Conservation (phyloP, 1,139 yeast genomes). For the Saccharomycopsis crataegensis region DNA sequence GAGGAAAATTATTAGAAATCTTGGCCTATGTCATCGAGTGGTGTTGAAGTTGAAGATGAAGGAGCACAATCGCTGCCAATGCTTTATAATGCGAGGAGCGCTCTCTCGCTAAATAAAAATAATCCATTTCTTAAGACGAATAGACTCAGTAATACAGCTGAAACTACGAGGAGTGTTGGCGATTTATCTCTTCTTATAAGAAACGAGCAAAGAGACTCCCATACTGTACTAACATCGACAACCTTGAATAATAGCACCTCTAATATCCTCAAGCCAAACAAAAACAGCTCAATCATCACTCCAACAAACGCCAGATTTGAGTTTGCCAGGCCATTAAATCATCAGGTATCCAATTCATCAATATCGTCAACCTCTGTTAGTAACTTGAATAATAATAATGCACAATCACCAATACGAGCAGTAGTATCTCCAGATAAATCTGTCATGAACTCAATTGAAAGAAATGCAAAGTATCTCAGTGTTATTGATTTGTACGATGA, state of each 20-base stretch:
- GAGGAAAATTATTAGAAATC: too few species aligned
- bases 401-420: slow-evolving; percentile 6
- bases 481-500: slow-evolving; percentile 19
- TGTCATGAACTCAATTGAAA: neutral
- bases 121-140: neutral
- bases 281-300: neutral
- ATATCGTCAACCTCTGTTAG: slow-evolving; percentile 10
- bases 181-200: neutral
- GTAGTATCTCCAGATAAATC: slow-evolving; percentile 8
- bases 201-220: neutral
- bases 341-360: slow-evolving; percentile 1
- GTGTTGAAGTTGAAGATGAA: neutral
- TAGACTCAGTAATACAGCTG: neutral
- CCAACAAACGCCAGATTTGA: slow-evolving; percentile 8
- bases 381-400: neutral
- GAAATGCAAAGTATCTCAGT: slow-evolving; percentile 17
- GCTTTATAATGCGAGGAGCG: slow-evolving; percentile 3
- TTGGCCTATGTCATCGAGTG: neutral
- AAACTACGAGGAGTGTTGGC: slow-evolving; percentile 1
- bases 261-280: neutral
- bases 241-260: too few species aligned
- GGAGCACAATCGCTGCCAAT: neutral
- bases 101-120: slow-evolving; percentile 1
- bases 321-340: slow-evolving; percentile 8
- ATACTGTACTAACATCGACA: too few species aligned